Evolutionary conservation across 169 alveolate genomes (phyloP).

Genomic region (Babesia ovata): DNA sequence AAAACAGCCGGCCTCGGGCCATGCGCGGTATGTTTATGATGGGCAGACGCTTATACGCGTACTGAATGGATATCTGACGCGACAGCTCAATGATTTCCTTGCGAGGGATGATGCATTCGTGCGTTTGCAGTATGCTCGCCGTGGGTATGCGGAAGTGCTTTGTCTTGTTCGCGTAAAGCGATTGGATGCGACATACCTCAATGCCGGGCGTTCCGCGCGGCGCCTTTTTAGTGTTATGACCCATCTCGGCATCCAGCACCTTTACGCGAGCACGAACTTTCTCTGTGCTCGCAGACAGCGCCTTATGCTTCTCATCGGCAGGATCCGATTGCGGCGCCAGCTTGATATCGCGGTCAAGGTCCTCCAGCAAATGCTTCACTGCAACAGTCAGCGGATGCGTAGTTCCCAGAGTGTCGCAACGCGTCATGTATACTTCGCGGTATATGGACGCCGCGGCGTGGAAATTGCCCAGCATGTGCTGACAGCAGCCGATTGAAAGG

Average conservation of each 20-base stretch:
- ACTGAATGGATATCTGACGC: slow-evolving; percentile 64
- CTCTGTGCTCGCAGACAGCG: neutral
- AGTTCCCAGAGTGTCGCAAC: slow-evolving; percentile 76
- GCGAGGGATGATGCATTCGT: slow-evolving; percentile 64
- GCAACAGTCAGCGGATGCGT: slow-evolving; percentile 77
- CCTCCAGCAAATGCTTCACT: slow-evolving; percentile 71
- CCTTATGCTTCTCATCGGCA: neutral
- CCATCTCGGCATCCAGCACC: slow-evolving; percentile 19
- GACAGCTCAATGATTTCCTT: slow-evolving; percentile 66
- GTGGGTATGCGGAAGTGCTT: slow-evolving; percentile 62
- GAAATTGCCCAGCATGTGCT: slow-evolving; percentile 81
- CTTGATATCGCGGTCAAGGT: slow-evolving; percentile 50
- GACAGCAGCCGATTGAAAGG: slow-evolving; percentile 82
- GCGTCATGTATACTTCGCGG: slow-evolving; percentile 78
- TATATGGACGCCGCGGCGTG: slow-evolving; percentile 78
- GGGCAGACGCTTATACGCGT: slow-evolving; percentile 67
- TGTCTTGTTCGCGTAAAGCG: slow-evolving; percentile 73
- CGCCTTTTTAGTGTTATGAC: neutral
- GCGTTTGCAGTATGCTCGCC: slow-evolving; percentile 62
- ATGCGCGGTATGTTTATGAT: slow-evolving; percentile 75
- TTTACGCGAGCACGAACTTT: neutral
- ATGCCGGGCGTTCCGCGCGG: slow-evolving; percentile 28
- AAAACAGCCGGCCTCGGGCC: slow-evolving; percentile 70
- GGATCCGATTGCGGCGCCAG: slow-evolving; percentile 7
- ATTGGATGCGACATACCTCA: slow-evolving; percentile 66